Percentiles rank a stretch among this genome's conserved stretches.
Evolutionary conservation across 805 yeast species (phyloP).

Genomic region (Cyberlindnera saturnus): DNA sequence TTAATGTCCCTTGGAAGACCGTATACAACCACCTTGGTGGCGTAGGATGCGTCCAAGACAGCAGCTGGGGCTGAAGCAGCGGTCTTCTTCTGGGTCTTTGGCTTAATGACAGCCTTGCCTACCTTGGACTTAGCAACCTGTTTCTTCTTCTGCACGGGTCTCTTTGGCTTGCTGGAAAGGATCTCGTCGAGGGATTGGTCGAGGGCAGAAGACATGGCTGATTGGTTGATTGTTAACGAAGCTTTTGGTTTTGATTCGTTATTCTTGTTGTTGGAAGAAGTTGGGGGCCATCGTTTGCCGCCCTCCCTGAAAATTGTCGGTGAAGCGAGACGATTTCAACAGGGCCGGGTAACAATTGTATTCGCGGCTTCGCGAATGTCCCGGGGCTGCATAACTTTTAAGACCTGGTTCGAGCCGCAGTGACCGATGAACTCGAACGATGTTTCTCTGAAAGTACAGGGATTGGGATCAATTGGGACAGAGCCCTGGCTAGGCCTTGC

Average conservation of each 20-base stretch:
- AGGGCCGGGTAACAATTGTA: too few species aligned
- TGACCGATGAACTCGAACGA: too few species aligned
- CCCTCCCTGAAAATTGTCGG: too few species aligned
- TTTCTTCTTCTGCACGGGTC: conserved; percentile 26
- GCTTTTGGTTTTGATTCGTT: conserved; percentile 6
- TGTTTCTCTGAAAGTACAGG: too few species aligned
- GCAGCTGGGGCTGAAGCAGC: conserved; percentile 17
- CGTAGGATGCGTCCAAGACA: conserved; percentile 42
- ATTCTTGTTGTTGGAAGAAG: conserved; percentile 1
- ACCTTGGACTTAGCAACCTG: conserved; percentile 22
- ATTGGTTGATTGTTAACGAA: not conserved
- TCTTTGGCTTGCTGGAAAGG: conserved; percentile 56
- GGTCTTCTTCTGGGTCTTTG: conserved; percentile 27
- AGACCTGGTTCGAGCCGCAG: too few species aligned
- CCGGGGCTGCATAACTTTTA: too few species aligned
- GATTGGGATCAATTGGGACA: too few species aligned
- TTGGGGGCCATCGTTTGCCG: not conserved
- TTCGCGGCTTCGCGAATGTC: too few species aligned
- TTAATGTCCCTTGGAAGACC: conserved; percentile 84
- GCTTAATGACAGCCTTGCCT: conserved; percentile 14
- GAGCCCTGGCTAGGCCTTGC: too few species aligned
- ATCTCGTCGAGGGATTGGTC: conserved; percentile 95
- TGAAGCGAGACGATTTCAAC: too few species aligned
- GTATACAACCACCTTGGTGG: conserved; percentile 80
- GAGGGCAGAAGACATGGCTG: conserved; percentile 72